Evolutionary conservation across 768 basidiomycete genomes (phyloP), one percentile per base, ranked within the genome.

Genomic region (Suillus subaureus): DNA sequence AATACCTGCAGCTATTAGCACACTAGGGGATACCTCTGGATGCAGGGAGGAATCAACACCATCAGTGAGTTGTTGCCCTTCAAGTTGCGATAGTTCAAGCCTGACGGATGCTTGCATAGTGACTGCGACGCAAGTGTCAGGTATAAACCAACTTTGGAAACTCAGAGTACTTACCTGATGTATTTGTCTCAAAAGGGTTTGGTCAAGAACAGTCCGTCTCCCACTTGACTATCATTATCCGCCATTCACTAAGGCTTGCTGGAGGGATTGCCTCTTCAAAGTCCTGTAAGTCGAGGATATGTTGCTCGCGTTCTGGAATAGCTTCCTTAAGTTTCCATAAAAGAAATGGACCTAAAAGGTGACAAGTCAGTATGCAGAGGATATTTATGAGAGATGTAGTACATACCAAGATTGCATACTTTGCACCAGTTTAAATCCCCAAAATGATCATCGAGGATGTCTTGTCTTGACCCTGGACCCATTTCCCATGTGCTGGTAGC

Each of bases 321-420:
- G n/a, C n/a, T 7, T 47, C 45, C 4, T 47, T 11, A 3, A 49
- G 23, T 49, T 49, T 49, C 5, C 12, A 1, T 12, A 49, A 13
- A 13, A 49, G 12, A 0, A 13, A 49, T 1, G 47, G 47, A 49
- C 23, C 47, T 49, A 49, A 49, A 2, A 3, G 4, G 23, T 13
- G n/a, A 23, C n/a, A 49, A 23, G 47, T 49, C 2, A 49, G n/a
- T n/a, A 6, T 72, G 63, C 31, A 6, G 31, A 33, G 31, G 31
- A 33, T 33, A 33, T 33, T 33, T 33, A 5, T 65, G 73, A 26
- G 72, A 67, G 39, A 79, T 68, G 45, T 81, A 81, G 68, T 76
- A 78, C 49, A 74, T 74, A 49, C 47, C 47, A 0, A 49, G 3
- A 6, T 49, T 49, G 1, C 11, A 49, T 1, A 49, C 47, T 49